A percentile compares a stretch with the other conserved stretches of the same genome.
Conservation (phyloP, 345 rosid species). For the Euclidium syriacum region DNA sequence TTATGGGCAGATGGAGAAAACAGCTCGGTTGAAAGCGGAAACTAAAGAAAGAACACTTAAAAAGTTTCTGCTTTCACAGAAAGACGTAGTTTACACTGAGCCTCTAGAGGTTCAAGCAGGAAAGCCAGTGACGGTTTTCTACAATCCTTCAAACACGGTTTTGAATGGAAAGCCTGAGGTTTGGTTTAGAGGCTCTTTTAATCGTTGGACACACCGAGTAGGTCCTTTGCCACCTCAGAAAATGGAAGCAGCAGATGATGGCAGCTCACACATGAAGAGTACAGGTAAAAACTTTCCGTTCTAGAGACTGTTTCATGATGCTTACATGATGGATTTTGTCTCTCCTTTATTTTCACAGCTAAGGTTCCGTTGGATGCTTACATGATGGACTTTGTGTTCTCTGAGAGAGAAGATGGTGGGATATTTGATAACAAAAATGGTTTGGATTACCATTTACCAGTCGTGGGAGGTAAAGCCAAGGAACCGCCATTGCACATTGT, state of each 20-base stretch:
- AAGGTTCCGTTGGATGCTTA: conserved; percentile 90
- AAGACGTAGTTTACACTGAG: conserved; percentile 75
- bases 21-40: conserved; percentile 66
- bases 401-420: conserved; percentile 87
- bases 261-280: conserved; percentile 53
- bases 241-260: conserved; percentile 58
- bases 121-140: conserved; percentile 50
- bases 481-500: conserved; percentile 91
- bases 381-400: conserved; percentile 95
- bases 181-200: conserved; percentile 93
- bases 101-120: conserved; percentile 88
- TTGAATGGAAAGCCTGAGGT: conserved; percentile 77
- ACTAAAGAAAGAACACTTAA: conserved; percentile 63
- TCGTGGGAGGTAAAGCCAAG: conserved; percentile 60
- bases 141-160: conserved; percentile 80
- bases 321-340: neutral
- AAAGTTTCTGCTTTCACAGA: conserved; percentile 77
- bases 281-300: conserved; percentile 37
- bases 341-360: conserved; percentile 52
- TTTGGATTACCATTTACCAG: conserved; percentile 84
- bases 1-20: conserved; percentile 51
- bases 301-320: neutral
- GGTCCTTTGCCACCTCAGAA: conserved; percentile 81
- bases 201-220: conserved; percentile 80
- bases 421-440: conserved; percentile 67